phyloP scores from a whole-genome alignment of 2,329 filamentous ascomycete species.

The Aaosphaeria pasadenensis region DNA sequence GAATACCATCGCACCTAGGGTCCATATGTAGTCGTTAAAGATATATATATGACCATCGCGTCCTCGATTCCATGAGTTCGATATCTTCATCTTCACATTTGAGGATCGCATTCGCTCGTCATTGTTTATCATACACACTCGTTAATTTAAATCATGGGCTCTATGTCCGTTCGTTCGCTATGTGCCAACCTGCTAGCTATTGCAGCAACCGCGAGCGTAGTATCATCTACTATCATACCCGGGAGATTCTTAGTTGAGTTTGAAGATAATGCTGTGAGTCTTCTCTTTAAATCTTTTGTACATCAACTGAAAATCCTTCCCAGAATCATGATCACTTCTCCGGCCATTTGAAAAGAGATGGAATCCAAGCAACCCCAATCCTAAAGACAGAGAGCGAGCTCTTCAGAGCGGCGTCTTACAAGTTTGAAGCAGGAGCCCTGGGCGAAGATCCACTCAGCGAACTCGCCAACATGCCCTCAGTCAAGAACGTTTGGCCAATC shows the following conservation, averaged over 20 bases:
- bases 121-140: too few species aligned
- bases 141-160: too few species aligned
- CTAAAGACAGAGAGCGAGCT: neutral
- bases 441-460: neutral
- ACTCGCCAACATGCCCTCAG: neutral
- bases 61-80: too few species aligned
- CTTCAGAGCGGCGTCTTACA: constrained; percentile 2
- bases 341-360: neutral
- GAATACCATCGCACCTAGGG: too few species aligned
- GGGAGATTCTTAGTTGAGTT: neutral
- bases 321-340: neutral
- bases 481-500: constrained; percentile 4
- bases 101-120: too few species aligned
- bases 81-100: too few species aligned
- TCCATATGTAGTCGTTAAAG: too few species aligned
- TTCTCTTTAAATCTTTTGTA: neutral
- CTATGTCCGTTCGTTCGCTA: too few species aligned
- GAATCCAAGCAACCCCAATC: neutral
- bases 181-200: too few species aligned
- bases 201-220: too few species aligned
- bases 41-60: too few species aligned
- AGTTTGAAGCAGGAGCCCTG: neutral
- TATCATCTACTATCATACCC: neutral
- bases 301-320: neutral
- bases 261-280: neutral